These are phyloP conservation scores for Waltergamsia citrina DNA, from an alignment of 2,329 filamentous ascomycete species.

Conservation along the genomic window DNA sequence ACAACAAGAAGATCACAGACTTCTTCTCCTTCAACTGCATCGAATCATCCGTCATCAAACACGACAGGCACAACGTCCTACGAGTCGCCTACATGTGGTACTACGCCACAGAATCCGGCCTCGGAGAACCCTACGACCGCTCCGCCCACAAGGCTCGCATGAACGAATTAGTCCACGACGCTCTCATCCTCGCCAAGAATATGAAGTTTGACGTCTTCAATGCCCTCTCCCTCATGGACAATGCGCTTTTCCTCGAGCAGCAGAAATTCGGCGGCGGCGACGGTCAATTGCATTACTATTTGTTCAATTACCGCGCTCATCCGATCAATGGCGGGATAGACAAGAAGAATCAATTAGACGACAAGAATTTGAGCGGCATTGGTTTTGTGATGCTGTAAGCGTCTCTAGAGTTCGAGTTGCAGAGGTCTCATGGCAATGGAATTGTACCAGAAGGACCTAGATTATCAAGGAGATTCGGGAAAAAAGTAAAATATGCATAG, in stretches of 20 bases:
- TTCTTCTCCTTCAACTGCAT: conserved; percentile 97
- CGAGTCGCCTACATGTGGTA: conserved; percentile 95
- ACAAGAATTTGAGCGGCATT: conserved; percentile 71
- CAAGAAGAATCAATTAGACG: conserved; percentile 66
- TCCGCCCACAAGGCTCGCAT: conserved; percentile 66
- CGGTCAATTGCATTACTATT: conserved; percentile 90
- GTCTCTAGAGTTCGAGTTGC: too few relatives aligned
- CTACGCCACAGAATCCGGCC: conserved; percentile 78
- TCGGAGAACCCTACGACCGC: conserved; percentile 45
- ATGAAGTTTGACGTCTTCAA: conserved; percentile 93
- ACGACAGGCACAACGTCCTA: conserved; percentile 67
- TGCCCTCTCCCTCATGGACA: conserved; percentile 86
- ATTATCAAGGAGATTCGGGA: neutral
- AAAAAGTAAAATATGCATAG: neutral
- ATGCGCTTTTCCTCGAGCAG: conserved; percentile 83
- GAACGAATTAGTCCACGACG: conserved; percentile 73
- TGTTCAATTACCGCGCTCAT: conserved; percentile 92
- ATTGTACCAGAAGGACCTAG: neutral
- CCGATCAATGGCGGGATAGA: conserved; percentile 82
- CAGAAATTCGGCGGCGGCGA: conserved; percentile 94
- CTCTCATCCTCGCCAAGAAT: conserved; percentile 78
- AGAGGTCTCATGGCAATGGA: too few relatives aligned
- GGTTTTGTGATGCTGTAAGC: conserved; percentile 69
- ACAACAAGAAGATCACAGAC: conserved; percentile 78
- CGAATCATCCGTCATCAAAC: conserved; percentile 83